These are phyloP conservation scores for Thermochaetoides thermophila DNA, from an alignment of 495 filamentous ascomycete species.

Conservation along the genomic window DNA sequence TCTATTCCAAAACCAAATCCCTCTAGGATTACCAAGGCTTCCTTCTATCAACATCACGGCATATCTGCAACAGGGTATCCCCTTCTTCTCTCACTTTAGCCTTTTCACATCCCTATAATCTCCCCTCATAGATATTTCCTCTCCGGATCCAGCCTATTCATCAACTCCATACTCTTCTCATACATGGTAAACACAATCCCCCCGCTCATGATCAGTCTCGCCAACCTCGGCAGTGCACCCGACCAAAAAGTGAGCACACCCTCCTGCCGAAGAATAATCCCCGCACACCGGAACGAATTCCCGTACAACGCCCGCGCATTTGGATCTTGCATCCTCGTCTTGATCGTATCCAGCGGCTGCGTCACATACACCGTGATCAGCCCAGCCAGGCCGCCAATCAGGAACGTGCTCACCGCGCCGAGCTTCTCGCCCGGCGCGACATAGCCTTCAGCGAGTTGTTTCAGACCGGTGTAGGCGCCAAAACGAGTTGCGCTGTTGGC, in stretches of 20 bases:
- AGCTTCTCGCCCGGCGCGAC: constrained; percentile 91
- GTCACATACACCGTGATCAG: constrained; percentile 85
- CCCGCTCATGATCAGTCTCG: constrained; percentile 72
- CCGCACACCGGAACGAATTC: constrained; percentile 78
- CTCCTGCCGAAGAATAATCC: constrained; percentile 74
- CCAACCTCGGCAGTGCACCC: constrained; percentile 75
- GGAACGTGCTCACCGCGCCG: constrained; percentile 77
- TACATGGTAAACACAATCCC: constrained; percentile 99
- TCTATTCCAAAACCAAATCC: no score
- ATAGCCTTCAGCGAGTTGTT: constrained; percentile 83
- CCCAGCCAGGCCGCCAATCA: constrained; percentile 77
- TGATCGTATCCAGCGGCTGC: constrained; percentile 88
- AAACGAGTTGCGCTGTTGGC: constrained; percentile 89
- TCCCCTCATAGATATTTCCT: constrained; percentile 67
- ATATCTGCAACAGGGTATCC: no score
- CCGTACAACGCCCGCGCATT: constrained; percentile 72
- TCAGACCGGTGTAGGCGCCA: constrained; percentile 74
- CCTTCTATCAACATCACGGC: no score
- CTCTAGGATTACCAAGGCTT: no score
- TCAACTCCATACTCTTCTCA: constrained; percentile 86
- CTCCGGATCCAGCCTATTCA: constrained; percentile 72
- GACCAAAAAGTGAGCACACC: constrained; percentile 87
- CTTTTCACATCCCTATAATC: no score
- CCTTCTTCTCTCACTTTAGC: no score
- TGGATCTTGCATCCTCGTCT: constrained; percentile 96